Percentiles rank a stretch among this genome's conserved stretches.
These are phyloP conservation scores for Leishmania major DNA, from an alignment of 208 protist species.

Conservation along the genomic window DNA sequence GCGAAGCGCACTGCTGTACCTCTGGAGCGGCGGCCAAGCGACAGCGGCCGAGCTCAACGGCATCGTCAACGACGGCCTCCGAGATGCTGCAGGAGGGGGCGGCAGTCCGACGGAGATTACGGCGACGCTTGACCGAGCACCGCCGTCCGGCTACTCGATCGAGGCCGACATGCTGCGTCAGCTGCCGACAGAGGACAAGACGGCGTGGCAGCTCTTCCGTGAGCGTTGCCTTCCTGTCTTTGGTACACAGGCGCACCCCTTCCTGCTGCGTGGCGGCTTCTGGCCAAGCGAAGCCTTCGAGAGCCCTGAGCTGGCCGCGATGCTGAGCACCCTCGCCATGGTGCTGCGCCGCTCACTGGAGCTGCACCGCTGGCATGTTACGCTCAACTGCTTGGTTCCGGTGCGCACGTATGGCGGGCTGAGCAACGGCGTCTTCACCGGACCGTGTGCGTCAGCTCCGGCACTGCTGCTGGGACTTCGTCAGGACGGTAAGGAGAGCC, in stretches of 20 bases:
- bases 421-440: constrained; percentile 86
- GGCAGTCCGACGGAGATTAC: not conserved
- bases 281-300: constrained; percentile 88
- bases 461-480: constrained; percentile 74
- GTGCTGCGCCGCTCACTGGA: constrained; percentile 84
- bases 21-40: constrained; percentile 63
- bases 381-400: constrained; percentile 78
- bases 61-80: not conserved
- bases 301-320: constrained; percentile 65
- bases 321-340: constrained; percentile 79
- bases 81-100: not conserved
- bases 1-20: constrained; percentile 59
- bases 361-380: constrained; percentile 88
- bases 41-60: constrained; percentile 18
- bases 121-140: not conserved
- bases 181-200: constrained; percentile 85
- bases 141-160: constrained; percentile 23
- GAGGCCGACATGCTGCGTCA: constrained; percentile 55
- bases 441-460: constrained; percentile 51
- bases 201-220: constrained; percentile 88
- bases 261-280: constrained; percentile 88
- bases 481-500: constrained; percentile 51
- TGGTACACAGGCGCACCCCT: constrained; percentile 72
- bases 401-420: constrained; percentile 80
- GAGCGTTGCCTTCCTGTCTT: constrained; percentile 83